phyloP scores from a whole-genome alignment of 2,329 filamentous ascomycete species.

The Mycosphaerella arachidis region DNA sequence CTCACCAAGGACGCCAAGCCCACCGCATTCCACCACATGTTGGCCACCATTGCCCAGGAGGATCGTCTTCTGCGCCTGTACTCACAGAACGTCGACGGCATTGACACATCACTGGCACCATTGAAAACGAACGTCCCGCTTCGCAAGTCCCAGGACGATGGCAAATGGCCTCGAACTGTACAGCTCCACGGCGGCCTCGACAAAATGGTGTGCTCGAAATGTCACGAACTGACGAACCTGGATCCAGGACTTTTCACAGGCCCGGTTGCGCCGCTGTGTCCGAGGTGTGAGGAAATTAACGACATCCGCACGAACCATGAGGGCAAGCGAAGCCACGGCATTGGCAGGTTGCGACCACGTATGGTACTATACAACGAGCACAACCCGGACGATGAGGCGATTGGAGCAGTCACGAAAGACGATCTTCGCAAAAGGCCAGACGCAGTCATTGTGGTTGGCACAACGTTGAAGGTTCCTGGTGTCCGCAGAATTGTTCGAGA shows the following conservation, averaged over 20 bases:
- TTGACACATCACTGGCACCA: conserved; percentile 79
- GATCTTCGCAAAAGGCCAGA: conserved; percentile 84
- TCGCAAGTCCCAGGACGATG: conserved; percentile 58
- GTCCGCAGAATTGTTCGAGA: conserved; percentile 85
- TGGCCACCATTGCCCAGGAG: conserved; percentile 84
- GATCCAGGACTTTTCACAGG: conserved; percentile 76
- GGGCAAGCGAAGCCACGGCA: conserved; percentile 87
- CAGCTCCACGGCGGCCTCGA: conserved; percentile 90
- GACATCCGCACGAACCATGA: conserved; percentile 67
- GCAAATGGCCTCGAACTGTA: conserved; percentile 87
- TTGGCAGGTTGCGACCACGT: conserved; percentile 81
- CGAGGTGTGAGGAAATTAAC: conserved; percentile 69
- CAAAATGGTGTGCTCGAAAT: conserved; percentile 97
- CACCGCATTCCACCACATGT: conserved; percentile 86
- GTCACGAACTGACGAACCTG: conserved; percentile 70
- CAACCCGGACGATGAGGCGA: conserved; percentile 94
- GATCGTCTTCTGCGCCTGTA: conserved; percentile 85
- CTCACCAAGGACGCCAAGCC: conserved; percentile 73
- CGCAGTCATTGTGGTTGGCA: conserved; percentile 90
- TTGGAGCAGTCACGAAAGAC: conserved; percentile 81
- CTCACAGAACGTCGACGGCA: conserved; percentile 93
- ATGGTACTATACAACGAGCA: conserved; percentile 98
- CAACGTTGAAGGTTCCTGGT: conserved; percentile 90
- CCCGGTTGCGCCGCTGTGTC: conserved; percentile 75
- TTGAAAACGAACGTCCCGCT: conserved; percentile 77